phyloP scores from a whole-genome alignment of 768 basidiomycete genomes.

The Termitomyces titanicus region DNA sequence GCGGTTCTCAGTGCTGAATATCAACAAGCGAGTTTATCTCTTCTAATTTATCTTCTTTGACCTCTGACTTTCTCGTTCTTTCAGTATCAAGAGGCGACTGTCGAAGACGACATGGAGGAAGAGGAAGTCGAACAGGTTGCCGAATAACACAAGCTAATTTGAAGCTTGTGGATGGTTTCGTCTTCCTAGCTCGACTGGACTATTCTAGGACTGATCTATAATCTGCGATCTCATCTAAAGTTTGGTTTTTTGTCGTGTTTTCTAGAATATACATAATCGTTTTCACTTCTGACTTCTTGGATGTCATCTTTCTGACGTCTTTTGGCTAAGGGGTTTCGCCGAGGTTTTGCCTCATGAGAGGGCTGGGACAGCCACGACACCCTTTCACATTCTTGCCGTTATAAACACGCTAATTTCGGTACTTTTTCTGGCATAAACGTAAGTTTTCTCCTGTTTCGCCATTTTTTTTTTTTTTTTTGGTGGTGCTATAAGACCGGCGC shows the following conservation, averaged over 20 bases:
- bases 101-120: slow-evolving; percentile 37
- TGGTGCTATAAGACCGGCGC: too few relatives aligned
- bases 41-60: neutral
- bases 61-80: neutral
- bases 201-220: neutral
- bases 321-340: neutral
- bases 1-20: slow-evolving; percentile 66
- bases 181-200: too few relatives aligned
- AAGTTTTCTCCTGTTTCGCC: neutral
- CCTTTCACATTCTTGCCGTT: too few relatives aligned
- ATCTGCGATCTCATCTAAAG: neutral
- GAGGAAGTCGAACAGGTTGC: neutral
- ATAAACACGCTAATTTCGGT: neutral
- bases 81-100: slow-evolving; percentile 60
- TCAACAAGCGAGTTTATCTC: slow-evolving; percentile 56
- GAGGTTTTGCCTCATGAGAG: neutral
- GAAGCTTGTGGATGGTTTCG: neutral
- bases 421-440: neutral
- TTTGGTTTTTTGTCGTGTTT: neutral
- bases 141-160: neutral
- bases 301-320: too few relatives aligned
- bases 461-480: too few relatives aligned
- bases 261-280: neutral
- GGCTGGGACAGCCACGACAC: neutral
- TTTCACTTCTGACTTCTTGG: neutral